These are phyloP conservation scores for Xylariaceae sp. DNA, from an alignment of 2,329 filamentous ascomycete genomes.

Conservation along the genomic window DNA sequence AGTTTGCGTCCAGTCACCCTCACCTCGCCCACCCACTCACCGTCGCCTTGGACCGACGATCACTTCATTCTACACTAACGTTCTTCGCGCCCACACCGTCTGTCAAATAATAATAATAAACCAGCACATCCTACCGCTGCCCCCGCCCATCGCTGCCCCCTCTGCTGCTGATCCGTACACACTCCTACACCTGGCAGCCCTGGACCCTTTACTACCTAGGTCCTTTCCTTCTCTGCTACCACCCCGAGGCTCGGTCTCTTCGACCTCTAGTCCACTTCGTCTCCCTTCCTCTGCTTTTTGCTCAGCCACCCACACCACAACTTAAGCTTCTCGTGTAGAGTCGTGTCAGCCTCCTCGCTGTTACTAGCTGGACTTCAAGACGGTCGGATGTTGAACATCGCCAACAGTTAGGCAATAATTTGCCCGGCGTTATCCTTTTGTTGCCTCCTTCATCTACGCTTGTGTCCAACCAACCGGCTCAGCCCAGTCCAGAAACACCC, in stretches of 20 bases:
- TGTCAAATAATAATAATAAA: slow-evolving; percentile 22
- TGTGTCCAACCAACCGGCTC: not conserved
- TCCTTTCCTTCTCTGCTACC: slow-evolving; percentile 10
- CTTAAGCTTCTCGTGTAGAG: not conserved
- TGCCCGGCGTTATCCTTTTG: slow-evolving; percentile 3
- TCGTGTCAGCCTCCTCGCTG: no score
- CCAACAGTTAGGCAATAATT: slow-evolving; percentile 3
- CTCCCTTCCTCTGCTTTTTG: slow-evolving; percentile 17
- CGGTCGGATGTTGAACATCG: slow-evolving; percentile 4
- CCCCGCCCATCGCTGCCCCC: slow-evolving; percentile 14
- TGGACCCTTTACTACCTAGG: slow-evolving; percentile 8
- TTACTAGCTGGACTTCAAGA: slow-evolving; percentile 5
- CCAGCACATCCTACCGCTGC: slow-evolving; percentile 14
- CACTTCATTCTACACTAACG: slow-evolving; percentile 24
- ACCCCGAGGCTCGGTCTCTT: slow-evolving; percentile 20
- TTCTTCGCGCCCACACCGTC: not conserved
- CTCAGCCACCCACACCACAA: slow-evolving; percentile 3
- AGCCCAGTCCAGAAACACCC: no score
- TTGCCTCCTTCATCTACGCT: slow-evolving; percentile 1
- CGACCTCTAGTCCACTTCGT: slow-evolving; percentile 5
- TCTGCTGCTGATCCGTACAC: slow-evolving; percentile 14
- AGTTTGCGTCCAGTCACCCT: slow-evolving; percentile 5
- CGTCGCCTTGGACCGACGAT: slow-evolving; percentile 31
- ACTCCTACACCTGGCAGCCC: slow-evolving; percentile 18
- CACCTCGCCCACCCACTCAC: slow-evolving; percentile 11